Evolutionary conservation across 1,284 basidiomycete genomes (phyloP), one percentile per base, ranked within the genome.

Genomic region (Rhodotorula sp.): DNA sequence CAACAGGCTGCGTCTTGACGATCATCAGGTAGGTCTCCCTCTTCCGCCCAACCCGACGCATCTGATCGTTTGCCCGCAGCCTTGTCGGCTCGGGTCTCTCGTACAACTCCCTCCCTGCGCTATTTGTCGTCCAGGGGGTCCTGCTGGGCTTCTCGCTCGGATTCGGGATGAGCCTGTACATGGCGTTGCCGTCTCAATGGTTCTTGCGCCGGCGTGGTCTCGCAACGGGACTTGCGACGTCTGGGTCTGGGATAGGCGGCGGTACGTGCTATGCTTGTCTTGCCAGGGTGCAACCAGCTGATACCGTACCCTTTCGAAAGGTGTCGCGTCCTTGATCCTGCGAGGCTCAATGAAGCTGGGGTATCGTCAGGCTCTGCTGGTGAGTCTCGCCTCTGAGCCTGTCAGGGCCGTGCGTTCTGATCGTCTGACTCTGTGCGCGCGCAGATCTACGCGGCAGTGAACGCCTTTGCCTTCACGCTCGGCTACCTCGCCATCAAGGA

Each of bases 61-160:
- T 34, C 34, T 34, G 34, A 8, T 8, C 34, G 16, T 41, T 16
- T 57, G 4, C 41, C 5, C 34, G 10, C 41, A 16, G 66, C 27
- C 56, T 72, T 52, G 34, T 75, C 48, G 56, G 41, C 16, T 61
- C 50, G 4, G 61, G 55, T 13, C 59, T 67, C 34, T 57, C 42
- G 7, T 53, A 53, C 45, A n/a, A 49, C 4, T 64, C 60, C 50
- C 57, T 72, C 25, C 61, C 67, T 1, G 62, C 53, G 3, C 55
- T 76, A 7, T 76, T 74, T 57, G 25, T 76, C 34, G 19, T 60
- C 7, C 74, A 74, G 56, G 74, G 74, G 4, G 41, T 59, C 17
- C 27, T 70, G 7, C 56, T 68, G 23, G 73, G 73, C 21, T 10
- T 69, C 13, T 10, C 25, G 5, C 68, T 68, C 2, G 73, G 71